These are phyloP conservation scores for Licmophora abbreviata DNA, from an alignment of 108 stramenopile genomes.

Conservation along the genomic window DNA sequence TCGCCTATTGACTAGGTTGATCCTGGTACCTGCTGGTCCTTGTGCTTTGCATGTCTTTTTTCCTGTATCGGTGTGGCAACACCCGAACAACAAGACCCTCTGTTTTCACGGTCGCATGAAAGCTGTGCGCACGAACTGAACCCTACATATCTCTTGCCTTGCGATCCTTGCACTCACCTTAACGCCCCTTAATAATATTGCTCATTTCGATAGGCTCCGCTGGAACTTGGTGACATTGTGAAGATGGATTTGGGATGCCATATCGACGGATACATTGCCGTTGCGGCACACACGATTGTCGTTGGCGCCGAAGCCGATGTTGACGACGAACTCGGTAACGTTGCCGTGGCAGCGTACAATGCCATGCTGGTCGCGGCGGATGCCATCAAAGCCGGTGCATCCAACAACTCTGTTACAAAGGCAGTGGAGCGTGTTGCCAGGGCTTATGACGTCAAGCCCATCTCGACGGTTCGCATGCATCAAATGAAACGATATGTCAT, in stretches of 20 bases:
- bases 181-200: constrained; percentile 2
- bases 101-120: constrained; percentile 57
- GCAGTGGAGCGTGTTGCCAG: constrained; percentile 89
- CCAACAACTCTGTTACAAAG: constrained; percentile 86
- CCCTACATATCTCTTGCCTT: neutral
- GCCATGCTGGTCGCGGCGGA: constrained; percentile 93
- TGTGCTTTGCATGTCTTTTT: constrained; percentile 1
- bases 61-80: neutral
- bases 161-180: neutral
- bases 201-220: constrained; percentile 36
- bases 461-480: constrained; percentile 94
- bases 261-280: constrained; percentile 98
- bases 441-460: constrained; percentile 89
- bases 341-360: constrained; percentile 92
- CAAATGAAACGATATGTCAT: constrained; percentile 98
- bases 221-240: constrained; percentile 95
- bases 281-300: constrained; percentile 94
- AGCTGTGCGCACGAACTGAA: constrained; percentile 4
- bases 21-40: constrained; percentile 20
- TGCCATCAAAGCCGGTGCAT: constrained; percentile 86
- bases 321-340: constrained; percentile 62
- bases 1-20: constrained; percentile 47
- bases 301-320: constrained; percentile 57
- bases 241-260: constrained; percentile 99
- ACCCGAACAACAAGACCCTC: constrained; percentile 31